phyloP scores from a whole-genome alignment of 495 filamentous ascomycete species.

The Penicillium psychrofluorescens region DNA sequence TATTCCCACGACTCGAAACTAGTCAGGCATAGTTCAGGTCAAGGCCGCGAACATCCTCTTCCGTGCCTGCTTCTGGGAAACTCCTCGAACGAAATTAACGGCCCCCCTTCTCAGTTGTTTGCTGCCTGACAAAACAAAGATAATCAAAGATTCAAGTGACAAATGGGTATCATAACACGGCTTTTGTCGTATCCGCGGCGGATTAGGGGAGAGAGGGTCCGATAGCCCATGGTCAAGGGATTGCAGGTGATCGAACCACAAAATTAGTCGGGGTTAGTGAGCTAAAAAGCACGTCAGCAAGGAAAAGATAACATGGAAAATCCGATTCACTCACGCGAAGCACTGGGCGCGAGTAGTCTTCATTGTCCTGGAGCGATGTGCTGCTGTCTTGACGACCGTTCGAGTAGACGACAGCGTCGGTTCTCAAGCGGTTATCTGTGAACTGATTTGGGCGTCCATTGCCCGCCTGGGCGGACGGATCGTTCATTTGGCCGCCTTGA shows the following conservation, averaged over 20 bases:
- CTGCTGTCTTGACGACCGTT: constrained; percentile 44
- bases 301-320: not conserved
- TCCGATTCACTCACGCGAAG: constrained; percentile 37
- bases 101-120: constrained; percentile 1
- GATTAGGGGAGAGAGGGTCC: constrained; percentile 22
- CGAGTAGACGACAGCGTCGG: constrained; percentile 34
- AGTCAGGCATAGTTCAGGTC: too few species aligned
- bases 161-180: constrained; percentile 42
- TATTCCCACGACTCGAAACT: not conserved
- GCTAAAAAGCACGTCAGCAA: constrained; percentile 27
- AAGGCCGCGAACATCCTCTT: not conserved
- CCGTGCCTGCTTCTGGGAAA: not conserved
- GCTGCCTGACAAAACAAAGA: constrained; percentile 17
- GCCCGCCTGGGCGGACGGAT: constrained; percentile 2
- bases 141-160: constrained; percentile 22
- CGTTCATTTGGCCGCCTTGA: constrained; percentile 17
- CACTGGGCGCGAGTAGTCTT: constrained; percentile 52
- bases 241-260: not conserved
- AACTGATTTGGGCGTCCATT: constrained; percentile 17
- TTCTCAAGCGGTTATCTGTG: constrained; percentile 40
- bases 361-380: constrained; percentile 47
- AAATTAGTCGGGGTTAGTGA: constrained; percentile 46
- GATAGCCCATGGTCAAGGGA: not conserved
- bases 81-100: not conserved
- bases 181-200: constrained; percentile 26